Evolutionary conservation across 345 rosid genomes (phyloP), one percentile per base, ranked within the genome.

Genomic region (Murraya paniculata): DNA sequence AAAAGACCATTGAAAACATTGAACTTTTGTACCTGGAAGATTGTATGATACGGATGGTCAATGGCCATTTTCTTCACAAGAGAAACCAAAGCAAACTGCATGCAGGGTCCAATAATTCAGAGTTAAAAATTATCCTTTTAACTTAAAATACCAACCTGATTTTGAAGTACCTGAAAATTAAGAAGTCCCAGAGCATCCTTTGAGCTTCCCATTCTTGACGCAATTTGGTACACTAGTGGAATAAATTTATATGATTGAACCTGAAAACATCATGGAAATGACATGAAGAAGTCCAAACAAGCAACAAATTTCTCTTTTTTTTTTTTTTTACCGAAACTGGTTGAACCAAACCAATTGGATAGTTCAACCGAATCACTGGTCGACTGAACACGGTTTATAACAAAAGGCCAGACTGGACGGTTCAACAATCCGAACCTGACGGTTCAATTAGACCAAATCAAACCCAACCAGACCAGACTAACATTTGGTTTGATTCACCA

Each of bases 21-120:
- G 56, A 67, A 72, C 66, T 57, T 77, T 11, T 3, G 36, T 81
- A 95, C 99, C 98, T 90, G 99, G 83, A 95, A 86, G 87, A 95
- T 86, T 69, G 97, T 90, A 81, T 95, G 99, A 80, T 95, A 92
- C 28, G 99, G 99, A 88, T 95, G 99, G 83, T 93, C 99, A 76
- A 89, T 87, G 80, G 99, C 93, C 97, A 95, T 95, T 88, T 93
- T 95, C 89, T 90, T 95, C 86, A 95, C 85, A 77, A 95, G 94
- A 80, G 97, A 91, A 80, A 88, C 89, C 89, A 95, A 79, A 80
- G 98, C 96, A 87, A 85, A 87, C 99, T 95, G 98, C 88, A 85
- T 22, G 22, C 87, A 85, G 18, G 25, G 76, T 74, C 39, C 80
- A 86, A 79, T 74, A 13, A 4, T 65, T 55, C 31, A 82, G 22